Evolutionary conservation across 768 basidiomycete species (phyloP), one percentile per base, ranked within the genome.

Genomic region (Psilocybe cyanescens): DNA sequence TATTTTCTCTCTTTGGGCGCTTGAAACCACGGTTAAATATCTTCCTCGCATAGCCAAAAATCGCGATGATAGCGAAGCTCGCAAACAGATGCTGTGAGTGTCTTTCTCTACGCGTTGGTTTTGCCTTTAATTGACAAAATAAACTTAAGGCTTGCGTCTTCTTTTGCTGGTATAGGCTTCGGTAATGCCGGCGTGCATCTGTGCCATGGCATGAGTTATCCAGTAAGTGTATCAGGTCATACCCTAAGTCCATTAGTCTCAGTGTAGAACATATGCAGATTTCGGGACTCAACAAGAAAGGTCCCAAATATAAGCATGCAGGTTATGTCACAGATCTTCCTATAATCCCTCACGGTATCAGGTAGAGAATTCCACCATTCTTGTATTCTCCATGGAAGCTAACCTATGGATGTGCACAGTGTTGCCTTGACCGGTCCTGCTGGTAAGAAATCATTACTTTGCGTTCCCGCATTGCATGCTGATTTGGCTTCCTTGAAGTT

Each of bases 91-190:
- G 95, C 86, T 98, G 91, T 94, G 76, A 61, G 84, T 74, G 8
- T 11, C 44, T 16, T 59, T 29, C 28, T 7, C 19, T 11, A n/a
- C 9, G 4, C n/a, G 39, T 9, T 28, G 24, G 19, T 8, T 24
- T 24, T 29, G 33, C 8, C 9, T n/a, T 31, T 9, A 49, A 52
- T 16, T 46, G 19, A 3, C 17, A 8, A 17, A 11, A 8, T 52
- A 4, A 1, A 44, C 17, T 19, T 35, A 17, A 95, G 94, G 33
- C 80, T 98, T 61, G 95, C 95, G 1, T 86, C 95, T 11, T 95
- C 95, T 11, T 95, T 97, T 62, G 96, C 96, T 64, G 96, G 96
- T 35, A 97, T 97, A 49, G 95, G 96, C 1, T 96, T 96, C 67
- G 94, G 95, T 33, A 95, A 95, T 69, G 95, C 95, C 8, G 95